Conservation (phyloP, 345 rosid species). For the Eucalyptus tenuipes region DNA sequence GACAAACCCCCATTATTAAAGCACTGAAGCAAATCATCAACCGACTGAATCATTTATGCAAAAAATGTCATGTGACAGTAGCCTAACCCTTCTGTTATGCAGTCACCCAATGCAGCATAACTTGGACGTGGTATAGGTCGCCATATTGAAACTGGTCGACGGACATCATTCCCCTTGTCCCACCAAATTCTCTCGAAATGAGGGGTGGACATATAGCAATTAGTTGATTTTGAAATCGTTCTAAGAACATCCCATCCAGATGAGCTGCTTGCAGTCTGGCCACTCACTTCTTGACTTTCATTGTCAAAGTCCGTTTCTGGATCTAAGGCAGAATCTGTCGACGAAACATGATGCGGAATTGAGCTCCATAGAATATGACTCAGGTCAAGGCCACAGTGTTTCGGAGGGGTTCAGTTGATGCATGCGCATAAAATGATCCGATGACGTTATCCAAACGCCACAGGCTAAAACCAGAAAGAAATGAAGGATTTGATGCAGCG, state of each 20-base stretch:
- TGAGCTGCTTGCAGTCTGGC: conserved; percentile 34
- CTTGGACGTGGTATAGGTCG: conserved; percentile 73
- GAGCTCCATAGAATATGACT: conserved; percentile 75
- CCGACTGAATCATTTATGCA: not conserved
- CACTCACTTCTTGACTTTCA: conserved; percentile 28
- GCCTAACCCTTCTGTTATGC: conserved; percentile 88
- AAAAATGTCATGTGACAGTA: not conserved
- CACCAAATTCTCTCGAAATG: conserved; percentile 98
- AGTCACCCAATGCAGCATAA: conserved; percentile 78
- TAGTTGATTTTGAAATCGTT: conserved; percentile 60
- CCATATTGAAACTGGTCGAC: conserved; percentile 92
- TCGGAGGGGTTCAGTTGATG: conserved; percentile 54
- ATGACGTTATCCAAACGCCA: conserved; percentile 93
- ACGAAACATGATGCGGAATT: conserved; percentile 23
- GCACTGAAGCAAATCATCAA: not conserved
- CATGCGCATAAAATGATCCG: conserved; percentile 82
- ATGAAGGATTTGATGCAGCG: conserved; percentile 26
- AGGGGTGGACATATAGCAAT: conserved; percentile 62
- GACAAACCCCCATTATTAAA: not conserved
- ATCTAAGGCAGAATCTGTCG: conserved; percentile 24
- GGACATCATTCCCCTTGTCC: conserved; percentile 90
- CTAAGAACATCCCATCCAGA: conserved; percentile 83
- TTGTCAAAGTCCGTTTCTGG: conserved; percentile 11
- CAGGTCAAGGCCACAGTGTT: conserved; percentile 40
- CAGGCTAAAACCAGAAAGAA: conserved; percentile 74